Evolutionary conservation across 257 asterid species (phyloP), one percentile per base, ranked within the genome.

Genomic region (Fraxinus americana): DNA sequence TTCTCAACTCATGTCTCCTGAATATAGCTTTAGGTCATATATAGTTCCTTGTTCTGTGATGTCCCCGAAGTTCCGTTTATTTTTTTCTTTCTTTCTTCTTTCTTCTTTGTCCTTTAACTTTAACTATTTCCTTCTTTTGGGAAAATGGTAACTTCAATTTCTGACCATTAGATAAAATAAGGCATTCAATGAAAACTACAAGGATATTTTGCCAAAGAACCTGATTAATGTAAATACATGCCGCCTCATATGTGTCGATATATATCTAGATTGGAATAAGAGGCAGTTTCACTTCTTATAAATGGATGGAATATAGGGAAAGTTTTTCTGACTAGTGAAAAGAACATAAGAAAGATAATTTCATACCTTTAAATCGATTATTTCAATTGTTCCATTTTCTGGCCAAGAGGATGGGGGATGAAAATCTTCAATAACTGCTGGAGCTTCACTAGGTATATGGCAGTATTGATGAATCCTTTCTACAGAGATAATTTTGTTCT

Each of bases 401-500:
- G 99, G 98, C 99, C 99, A 93, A 16, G 96, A 86, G 54, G 90
- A 54, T 19, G 90, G 92, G 70, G 96, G 98, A 0, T 90, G 90
- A 29, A 90, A 83, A 77, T 88, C 87, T 13, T 92, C 98, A 78
- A 96, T 88, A 76, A 88, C 35, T 38, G 86, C 9, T 12, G 99
- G 97, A 50, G 99, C 98, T 90, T 96, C 99, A 80, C 97, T 92
- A n/a, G 96, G 95, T 81, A 96, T 86, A 57, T 90, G 86, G 77
- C 97, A 90, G 84, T 96, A 96, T 69, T 96, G 99, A 83, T 96
- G 92, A 82, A 96, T 96, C 85, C 99, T 90, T 85, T 96, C 99
- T 68, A 96, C 85, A 4, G 99, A 96, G 80, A 96, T 89, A 70
- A 96, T 92, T 87, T 96, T 96, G 88, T 96, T 96, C 91, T 96